Evolutionary conservation across 805 yeast species (phyloP).

Genomic region (Teunomyces kruisii): DNA sequence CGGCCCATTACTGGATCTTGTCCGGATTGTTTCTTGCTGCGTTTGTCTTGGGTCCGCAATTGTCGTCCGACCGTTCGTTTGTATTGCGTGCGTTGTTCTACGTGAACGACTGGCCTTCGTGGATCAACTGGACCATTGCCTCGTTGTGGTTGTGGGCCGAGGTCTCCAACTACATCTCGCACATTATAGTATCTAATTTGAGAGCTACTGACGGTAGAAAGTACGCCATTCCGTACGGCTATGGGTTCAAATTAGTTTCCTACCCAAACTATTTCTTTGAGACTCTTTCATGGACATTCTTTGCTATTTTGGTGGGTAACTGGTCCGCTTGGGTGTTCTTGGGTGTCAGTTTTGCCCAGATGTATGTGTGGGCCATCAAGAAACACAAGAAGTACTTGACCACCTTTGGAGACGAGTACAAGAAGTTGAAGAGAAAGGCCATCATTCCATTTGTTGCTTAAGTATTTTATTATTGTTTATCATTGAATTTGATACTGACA

Average conservation of each 20-base stretch:
- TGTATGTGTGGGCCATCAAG: slow-evolving; percentile 90
- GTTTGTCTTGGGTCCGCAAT: slow-evolving; percentile 43
- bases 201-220: slow-evolving; percentile 53
- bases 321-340: slow-evolving; percentile 74
- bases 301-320: slow-evolving; percentile 72
- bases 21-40: slow-evolving; percentile 63
- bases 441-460: slow-evolving; percentile 72
- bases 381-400: slow-evolving; percentile 69
- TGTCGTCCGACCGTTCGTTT: slow-evolving; percentile 15
- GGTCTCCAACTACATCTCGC: slow-evolving; percentile 70
- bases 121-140: slow-evolving; percentile 31
- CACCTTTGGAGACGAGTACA: slow-evolving; percentile 77
- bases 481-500: slow-evolving; percentile 64
- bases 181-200: slow-evolving; percentile 60
- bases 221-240: slow-evolving; percentile 77
- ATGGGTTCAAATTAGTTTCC: slow-evolving; percentile 76
- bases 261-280: slow-evolving; percentile 96
- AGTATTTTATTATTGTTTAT: background rate
- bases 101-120: slow-evolving; percentile 40
- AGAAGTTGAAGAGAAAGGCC: slow-evolving; percentile 68
- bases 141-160: slow-evolving; percentile 61
- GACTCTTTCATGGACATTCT: slow-evolving; percentile 68
- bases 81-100: slow-evolving; percentile 36
- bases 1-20: slow-evolving; percentile 89
- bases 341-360: slow-evolving; percentile 70